Conservation (phyloP, 2,329 filamentous ascomycete genomes). For the Cryphonectria nitschkei region DNA sequence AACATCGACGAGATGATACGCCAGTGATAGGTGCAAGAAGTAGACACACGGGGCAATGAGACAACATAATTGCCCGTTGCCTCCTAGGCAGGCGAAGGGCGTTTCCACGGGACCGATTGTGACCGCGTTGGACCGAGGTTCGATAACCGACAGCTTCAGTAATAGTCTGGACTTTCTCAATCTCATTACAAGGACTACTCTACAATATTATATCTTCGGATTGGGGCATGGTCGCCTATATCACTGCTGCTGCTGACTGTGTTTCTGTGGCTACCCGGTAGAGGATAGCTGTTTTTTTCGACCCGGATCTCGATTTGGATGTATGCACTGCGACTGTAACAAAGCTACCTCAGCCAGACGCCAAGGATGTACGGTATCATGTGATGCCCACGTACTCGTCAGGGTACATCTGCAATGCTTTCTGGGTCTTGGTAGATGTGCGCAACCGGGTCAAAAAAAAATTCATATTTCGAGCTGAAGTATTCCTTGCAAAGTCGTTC, state of each 20-base stretch:
- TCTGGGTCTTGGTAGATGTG: background rate
- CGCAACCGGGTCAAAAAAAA: background rate
- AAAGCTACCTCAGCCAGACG: background rate
- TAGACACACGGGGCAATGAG: background rate
- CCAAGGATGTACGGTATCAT: background rate
- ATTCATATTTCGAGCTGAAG: background rate
- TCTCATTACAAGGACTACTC: background rate
- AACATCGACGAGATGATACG: constrained; percentile 60
- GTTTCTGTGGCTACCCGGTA: background rate
- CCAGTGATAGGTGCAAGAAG: constrained; percentile 10
- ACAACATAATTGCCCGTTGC: background rate
- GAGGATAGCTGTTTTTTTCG: background rate
- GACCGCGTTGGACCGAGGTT: background rate
- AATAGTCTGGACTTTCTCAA: background rate
- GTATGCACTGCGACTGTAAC: background rate
- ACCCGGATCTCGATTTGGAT: background rate
- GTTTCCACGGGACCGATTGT: background rate
- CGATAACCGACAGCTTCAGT: background rate
- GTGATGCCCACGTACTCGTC: background rate
- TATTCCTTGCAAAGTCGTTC: background rate
- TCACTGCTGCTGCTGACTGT: background rate
- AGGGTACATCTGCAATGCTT: background rate
- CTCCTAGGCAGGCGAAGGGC: background rate
- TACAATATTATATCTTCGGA: background rate
- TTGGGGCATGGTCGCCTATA: background rate